phyloP scores from a whole-genome alignment of 192 early-diverging fungal genomes.

The Backusella morwellensis region DNA sequence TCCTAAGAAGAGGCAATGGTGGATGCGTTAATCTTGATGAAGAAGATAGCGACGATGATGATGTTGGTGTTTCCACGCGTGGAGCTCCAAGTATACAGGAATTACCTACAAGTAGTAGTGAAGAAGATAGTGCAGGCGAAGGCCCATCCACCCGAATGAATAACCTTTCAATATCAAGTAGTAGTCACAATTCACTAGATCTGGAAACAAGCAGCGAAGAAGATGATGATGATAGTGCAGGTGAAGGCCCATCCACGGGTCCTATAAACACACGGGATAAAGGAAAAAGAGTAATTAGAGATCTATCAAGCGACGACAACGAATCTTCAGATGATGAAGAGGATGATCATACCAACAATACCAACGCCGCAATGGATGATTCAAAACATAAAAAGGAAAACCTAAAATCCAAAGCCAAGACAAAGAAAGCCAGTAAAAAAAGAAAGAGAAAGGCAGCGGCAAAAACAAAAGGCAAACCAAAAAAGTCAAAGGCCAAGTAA shows the following conservation, averaged over 20 bases:
- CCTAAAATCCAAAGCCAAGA: background rate
- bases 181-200: background rate
- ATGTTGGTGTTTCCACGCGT: background rate
- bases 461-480: background rate
- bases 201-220: background rate
- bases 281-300: background rate
- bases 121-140: background rate
- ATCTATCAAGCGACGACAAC: background rate
- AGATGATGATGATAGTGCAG: background rate
- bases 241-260: background rate
- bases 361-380: background rate
- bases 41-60: background rate
- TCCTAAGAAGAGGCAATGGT: background rate
- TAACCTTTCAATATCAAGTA: background rate
- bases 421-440: background rate
- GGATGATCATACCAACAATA: background rate
- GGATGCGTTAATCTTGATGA: background rate
- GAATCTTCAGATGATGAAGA: background rate
- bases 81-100: background rate
- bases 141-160: background rate
- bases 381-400: background rate
- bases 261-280: background rate
- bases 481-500: background rate
- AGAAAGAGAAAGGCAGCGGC: background rate
- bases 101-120: too few relatives aligned